These are phyloP conservation scores for Xerocomellus chrysenteron DNA, from an alignment of 768 basidiomycete species.

Conservation along the genomic window DNA sequence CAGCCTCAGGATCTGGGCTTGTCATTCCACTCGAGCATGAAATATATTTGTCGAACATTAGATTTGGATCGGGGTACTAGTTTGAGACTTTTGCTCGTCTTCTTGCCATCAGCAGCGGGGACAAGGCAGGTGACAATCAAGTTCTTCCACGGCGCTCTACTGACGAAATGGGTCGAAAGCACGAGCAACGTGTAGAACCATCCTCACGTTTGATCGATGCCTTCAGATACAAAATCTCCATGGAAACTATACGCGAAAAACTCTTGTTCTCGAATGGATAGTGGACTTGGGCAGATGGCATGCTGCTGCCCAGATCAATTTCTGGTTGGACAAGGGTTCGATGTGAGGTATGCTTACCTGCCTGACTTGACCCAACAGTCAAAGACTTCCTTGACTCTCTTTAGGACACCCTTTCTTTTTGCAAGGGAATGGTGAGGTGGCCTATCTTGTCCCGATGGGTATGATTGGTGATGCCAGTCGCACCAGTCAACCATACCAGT, in stretches of 20 bases:
- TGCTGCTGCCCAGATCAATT: conserved; percentile 47
- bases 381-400: conserved; percentile 95
- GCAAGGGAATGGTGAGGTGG: conserved; percentile 92
- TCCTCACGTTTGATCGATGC: conserved; percentile 97
- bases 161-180: conserved; percentile 92
- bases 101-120: conserved; percentile 95
- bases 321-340: not conserved
- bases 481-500: conserved; percentile 82
- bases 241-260: conserved; percentile 84
- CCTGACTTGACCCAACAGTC: conserved; percentile 99
- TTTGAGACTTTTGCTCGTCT: conserved; percentile 99
- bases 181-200: conserved; percentile 99
- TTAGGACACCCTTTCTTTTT: conserved; percentile 78
- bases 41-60: conserved; percentile 83
- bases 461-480: conserved; percentile 79
- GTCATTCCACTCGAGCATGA: not conserved
- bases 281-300: conserved; percentile 97
- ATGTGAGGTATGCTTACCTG: conserved; percentile 52
- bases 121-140: conserved; percentile 95
- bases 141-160: conserved; percentile 96
- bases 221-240: conserved; percentile 96
- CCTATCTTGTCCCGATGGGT: conserved; percentile 94
- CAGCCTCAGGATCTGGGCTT: not conserved
- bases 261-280: conserved; percentile 98
- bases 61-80: conserved; percentile 93